Base-by-base conservation (phyloP, 2,329 filamentous ascomycete genomes). In the Fusarium decemcellulare region DNA sequence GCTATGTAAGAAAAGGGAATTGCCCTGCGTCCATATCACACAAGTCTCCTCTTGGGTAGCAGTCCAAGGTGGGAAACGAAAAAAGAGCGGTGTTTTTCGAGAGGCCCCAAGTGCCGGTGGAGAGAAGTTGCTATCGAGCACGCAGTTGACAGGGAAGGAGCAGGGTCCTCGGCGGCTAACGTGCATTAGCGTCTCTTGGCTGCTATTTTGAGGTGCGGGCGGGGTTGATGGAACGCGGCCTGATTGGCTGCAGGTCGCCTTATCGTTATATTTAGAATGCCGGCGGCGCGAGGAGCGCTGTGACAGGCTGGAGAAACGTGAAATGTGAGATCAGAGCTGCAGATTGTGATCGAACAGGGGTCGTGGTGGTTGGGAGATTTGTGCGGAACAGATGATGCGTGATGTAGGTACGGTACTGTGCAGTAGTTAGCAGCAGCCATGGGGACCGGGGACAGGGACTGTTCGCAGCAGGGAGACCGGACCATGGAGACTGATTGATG, bases 91-190 rank as follows among this genome's bases (percentile, higher is more conserved):
- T 63, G 52, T 51, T 52, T 48, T 39, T 44, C 11, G 32, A 36
- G 36, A 51, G 18, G 5, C 12, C 37, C 18, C 3, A 51, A 51
- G 37, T 51, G 18, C 48, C 48, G 32, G 37, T n/a, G 7, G 34
- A 36, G 34, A 36, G 30, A 30, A 32, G 23, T 30, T 16, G 15
- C 9, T 37, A 39, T 51, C 32, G 48, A 34, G 32, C 18, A 34
- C 16, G 23, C 11, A 27, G 18, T 16, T n/a, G 12, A 16, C n/a
- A 23, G 23, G n/a, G 16, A 18, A 36, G 3, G 10, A 29, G 64
- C 6, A 47, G 14, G 29, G 42, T 34, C 27, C 55, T 59, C 61
- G 72, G 72, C 72, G 72, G 63, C 63, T 74, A 74, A 67, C 67
- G 37, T 64, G 69, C 72, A 74, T 68, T 74, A 74, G 72, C 48